These are phyloP conservation scores for Xylaria bambusicola DNA, from an alignment of 495 filamentous ascomycete species.

Conservation along the genomic window DNA sequence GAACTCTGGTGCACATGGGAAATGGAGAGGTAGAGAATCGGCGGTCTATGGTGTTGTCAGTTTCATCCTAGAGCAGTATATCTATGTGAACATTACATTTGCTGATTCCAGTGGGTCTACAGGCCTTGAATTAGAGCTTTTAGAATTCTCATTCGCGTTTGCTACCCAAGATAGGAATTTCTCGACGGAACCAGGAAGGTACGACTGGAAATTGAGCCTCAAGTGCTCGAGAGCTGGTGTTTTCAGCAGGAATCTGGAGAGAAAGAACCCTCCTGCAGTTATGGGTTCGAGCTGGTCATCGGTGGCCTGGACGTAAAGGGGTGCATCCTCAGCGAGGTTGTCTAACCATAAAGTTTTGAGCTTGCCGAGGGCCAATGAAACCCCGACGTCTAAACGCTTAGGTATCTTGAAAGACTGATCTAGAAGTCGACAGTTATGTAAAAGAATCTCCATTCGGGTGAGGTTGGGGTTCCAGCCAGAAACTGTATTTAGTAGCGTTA, in stretches of 20 bases:
- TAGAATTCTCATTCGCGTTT: background rate
- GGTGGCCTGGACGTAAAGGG: background rate
- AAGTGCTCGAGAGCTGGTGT: conserved; percentile 32
- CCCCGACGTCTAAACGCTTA: conserved; percentile 23
- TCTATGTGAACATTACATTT: background rate
- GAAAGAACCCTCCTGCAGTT: conserved; percentile 11
- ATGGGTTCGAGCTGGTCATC: background rate
- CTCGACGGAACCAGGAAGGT: background rate
- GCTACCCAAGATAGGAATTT: conserved; percentile 29
- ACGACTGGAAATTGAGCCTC: conserved; percentile 32
- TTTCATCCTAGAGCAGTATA: background rate
- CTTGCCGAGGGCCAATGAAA: conserved; percentile 33
- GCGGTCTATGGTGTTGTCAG: background rate
- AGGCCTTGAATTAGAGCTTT: background rate
- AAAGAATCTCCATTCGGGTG: conserved; percentile 41
- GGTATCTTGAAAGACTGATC: conserved; percentile 41
- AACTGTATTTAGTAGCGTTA: conserved; percentile 1
- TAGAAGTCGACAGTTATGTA: conserved; percentile 26
- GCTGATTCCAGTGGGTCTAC: background rate
- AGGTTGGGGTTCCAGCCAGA: conserved; percentile 2
- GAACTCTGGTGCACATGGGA: conserved; percentile 24
- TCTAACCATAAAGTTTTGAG: conserved; percentile 44
- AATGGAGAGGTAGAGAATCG: conserved; percentile 5
- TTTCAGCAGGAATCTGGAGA: conserved; percentile 29
- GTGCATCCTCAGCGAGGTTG: conserved; percentile 14